These are phyloP conservation scores for Pelargonium nanum DNA, from an alignment of 345 rosid species.

Conservation along the genomic window DNA sequence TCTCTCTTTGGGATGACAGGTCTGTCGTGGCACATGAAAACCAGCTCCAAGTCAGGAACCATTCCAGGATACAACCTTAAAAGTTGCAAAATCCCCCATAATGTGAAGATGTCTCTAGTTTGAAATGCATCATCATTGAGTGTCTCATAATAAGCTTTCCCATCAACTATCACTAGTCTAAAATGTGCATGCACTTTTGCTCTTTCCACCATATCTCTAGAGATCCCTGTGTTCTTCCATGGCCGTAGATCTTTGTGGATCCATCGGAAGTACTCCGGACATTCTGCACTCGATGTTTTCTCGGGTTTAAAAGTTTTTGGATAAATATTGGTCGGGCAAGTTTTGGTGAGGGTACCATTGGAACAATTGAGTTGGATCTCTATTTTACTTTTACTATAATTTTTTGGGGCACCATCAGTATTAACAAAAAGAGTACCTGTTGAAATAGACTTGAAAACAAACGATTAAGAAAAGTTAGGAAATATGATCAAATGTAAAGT, in stretches of 20 bases:
- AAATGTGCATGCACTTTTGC: conserved; percentile 30
- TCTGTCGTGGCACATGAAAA: conserved; percentile 32
- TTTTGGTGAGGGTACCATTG: neutral
- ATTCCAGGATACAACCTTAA: conserved; percentile 48
- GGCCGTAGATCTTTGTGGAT: conserved; percentile 36
- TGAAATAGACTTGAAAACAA: too few relatives aligned
- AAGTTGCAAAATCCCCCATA: conserved; percentile 61
- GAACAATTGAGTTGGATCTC: conserved; percentile 3
- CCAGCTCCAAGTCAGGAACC: conserved; percentile 47
- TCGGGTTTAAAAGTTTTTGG: neutral
- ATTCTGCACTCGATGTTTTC: neutral
- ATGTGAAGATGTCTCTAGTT: conserved; percentile 45
- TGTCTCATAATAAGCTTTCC: conserved; percentile 31
- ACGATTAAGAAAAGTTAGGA: too few relatives aligned
- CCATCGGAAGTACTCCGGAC: conserved; percentile 58
- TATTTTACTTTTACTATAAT: neutral
- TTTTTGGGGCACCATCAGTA: too few relatives aligned
- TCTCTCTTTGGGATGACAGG: conserved; percentile 22
- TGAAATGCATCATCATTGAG: conserved; percentile 20
- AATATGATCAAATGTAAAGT: too few relatives aligned
- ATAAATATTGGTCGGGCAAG: conserved; percentile 1
- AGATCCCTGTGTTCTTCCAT: conserved; percentile 39
- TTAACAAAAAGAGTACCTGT: too few relatives aligned
- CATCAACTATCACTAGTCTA: conserved; percentile 30
- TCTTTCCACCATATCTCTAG: conserved; percentile 35